Base-by-base conservation (phyloP, 805 yeast species). In the Suhomyces canberraensis region DNA sequence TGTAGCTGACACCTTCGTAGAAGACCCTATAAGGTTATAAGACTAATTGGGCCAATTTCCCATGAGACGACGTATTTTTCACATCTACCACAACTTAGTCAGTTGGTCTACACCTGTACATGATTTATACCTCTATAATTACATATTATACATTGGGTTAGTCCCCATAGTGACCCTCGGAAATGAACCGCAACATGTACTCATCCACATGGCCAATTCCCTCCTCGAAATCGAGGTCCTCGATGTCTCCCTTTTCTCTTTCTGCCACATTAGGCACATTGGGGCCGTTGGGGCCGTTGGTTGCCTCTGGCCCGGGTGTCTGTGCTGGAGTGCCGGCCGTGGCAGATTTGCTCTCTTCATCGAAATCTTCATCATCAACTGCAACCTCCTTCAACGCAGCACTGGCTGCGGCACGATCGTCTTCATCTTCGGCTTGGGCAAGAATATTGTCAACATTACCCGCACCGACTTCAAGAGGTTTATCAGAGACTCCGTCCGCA, bases 341-440 rank as follows among this genome's bases (percentile, higher is more conserved):
- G 11, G 45, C 56, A 3, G 56, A 31, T 24, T 48, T 51, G 33
- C 48, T 49, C 29, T 51, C 59, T 31, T 83, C 91, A 35, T 73
- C 75, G 56, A 91, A 91, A 57, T 93, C 98, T 31, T 84, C 93
- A 37, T 78, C 79, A 57, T 91, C 98, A 24, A 88, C 66, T 17
- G 82, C 83, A 8, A 78, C 86, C 54, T 91, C 98, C 48, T 77
- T 76, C 83, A 89, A 71, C 0, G 98, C 98, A 28, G 77, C 79
- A 46, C 75, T 84, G 0, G 97, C 98, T 3, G 98, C 98, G 8
- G 76, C 78, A 9, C 87, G 78, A 62, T 85, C 95, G 28, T 84
- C 96, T 31, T 80, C 96, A 57, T 93, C 98, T 63, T 93, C 98
- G 0, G 96, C 98, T 56, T 85, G 88, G 1, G 95, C 95, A 45